Evolutionary conservation across 2,329 filamentous ascomycete genomes (phyloP).

Genomic region (Teratosphaeria viscida): DNA sequence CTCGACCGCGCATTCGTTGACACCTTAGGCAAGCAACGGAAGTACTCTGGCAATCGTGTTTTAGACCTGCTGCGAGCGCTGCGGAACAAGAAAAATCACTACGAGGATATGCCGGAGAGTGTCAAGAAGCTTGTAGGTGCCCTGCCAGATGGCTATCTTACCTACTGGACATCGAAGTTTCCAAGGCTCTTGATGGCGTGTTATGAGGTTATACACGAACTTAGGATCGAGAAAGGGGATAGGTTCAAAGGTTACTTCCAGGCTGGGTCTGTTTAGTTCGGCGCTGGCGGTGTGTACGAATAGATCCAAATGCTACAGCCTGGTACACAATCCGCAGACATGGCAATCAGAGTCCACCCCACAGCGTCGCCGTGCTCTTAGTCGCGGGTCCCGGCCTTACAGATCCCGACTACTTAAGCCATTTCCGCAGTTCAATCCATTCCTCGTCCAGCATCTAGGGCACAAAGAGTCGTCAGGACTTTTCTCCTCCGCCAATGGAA

Average conservation of each 20-base stretch:
- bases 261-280: not conserved
- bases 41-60: constrained; percentile 76
- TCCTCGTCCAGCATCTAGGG: too few relatives aligned
- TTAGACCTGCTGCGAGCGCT: constrained; percentile 81
- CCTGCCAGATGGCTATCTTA: constrained; percentile 64
- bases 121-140: constrained; percentile 61
- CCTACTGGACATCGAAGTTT: constrained; percentile 73
- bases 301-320: not conserved
- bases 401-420: too few relatives aligned
- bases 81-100: constrained; percentile 95
- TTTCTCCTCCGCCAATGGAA: too few relatives aligned
- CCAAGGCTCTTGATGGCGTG: constrained; percentile 68
- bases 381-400: too few relatives aligned
- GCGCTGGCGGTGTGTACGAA: not conserved
- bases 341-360: not conserved
- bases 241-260: constrained; percentile 63
- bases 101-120: constrained; percentile 83
- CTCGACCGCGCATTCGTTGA: constrained; percentile 78
- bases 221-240: constrained; percentile 52
- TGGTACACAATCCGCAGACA: not conserved
- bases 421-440: too few relatives aligned
- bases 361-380: too few relatives aligned
- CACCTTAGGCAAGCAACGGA: constrained; percentile 83
- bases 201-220: constrained; percentile 61
- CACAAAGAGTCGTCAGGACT: too few relatives aligned